Evolutionary conservation across 495 filamentous ascomycete species (phyloP).

Genomic region (Beverwykella pulmonaria): DNA sequence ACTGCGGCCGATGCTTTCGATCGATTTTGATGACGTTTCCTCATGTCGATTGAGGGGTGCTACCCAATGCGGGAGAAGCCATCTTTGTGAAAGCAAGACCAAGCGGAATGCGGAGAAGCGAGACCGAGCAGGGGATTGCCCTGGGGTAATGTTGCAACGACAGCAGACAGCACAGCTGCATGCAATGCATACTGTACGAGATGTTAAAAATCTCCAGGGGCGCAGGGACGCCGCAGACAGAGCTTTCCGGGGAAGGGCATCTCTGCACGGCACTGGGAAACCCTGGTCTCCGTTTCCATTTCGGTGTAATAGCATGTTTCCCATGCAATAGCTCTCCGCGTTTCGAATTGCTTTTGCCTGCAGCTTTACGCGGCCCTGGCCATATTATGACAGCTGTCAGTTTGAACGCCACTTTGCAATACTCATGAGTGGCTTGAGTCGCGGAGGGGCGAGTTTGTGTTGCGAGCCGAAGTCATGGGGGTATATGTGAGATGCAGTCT

Average conservation of each 20-base stretch:
- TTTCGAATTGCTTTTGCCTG: conserved; percentile 25
- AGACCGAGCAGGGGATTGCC: background rate
- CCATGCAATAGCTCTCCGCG: conserved; percentile 29
- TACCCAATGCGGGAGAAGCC: conserved; percentile 17
- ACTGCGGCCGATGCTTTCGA: background rate
- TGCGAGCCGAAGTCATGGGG: conserved; percentile 13
- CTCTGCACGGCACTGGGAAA: conserved; percentile 10
- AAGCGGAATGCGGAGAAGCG: conserved; percentile 27
- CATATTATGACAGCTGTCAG: conserved; percentile 24
- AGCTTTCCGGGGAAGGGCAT: conserved; percentile 27
- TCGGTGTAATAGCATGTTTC: conserved; percentile 13
- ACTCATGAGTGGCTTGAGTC: background rate
- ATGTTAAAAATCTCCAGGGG: conserved; percentile 19
- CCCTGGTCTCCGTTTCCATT: conserved; percentile 28
- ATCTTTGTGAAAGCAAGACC: background rate
- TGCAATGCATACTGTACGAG: conserved; percentile 32
- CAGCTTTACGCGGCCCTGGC: conserved; percentile 1
- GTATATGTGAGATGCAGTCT: conserved; percentile 17
- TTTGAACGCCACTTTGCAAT: conserved; percentile 17
- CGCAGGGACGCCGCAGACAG: conserved; percentile 9
- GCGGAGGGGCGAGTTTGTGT: background rate
- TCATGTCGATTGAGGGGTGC: conserved; percentile 7
- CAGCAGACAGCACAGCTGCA: conserved; percentile 28
- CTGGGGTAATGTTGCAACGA: conserved; percentile 27
- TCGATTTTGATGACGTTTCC: background rate